Evolutionary conservation across 2,329 filamentous ascomycete genomes (phyloP), one percentile per base, ranked within the genome.

Genomic region (Chalaropsis ovoidea): DNA sequence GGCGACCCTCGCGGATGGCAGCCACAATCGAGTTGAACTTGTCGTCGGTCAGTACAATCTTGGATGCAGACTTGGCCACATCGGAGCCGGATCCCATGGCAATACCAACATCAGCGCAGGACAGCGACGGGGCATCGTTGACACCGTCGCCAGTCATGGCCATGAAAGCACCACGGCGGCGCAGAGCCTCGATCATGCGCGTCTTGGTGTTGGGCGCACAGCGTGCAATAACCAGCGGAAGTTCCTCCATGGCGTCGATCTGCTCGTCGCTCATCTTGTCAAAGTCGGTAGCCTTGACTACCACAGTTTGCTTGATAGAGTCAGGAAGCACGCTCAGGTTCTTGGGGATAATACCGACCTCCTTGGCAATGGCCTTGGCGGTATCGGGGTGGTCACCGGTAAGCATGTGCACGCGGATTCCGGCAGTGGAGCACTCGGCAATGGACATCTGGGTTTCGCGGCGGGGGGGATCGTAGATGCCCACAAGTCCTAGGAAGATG

Each of bases 91-190:
- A 86, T n/a, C 90, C 90, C 90, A 95, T 95, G 65, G 89, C 89
- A 69, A 94, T 95, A 69, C 89, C 90, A 5, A 95, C 89, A 72
- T 95, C 90, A 1, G 89, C 87, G 56, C 84, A 82, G 70, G 89
- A 89, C 42, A 95, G 80, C 3, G 88, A 90, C 0, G 90, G 90
- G 1, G 88, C 88, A 72, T 95, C 90, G 72, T 95, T 95, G 68
- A 94, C 90, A 60, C 90, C 90, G 70, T 95, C 90, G 67, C 90
- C 90, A 19, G 89, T 94, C 89, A 95, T 94, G 67, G 89, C 89
- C 74, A 87, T 89, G 74, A 88, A 93, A 22, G 82, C 82, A 24
- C 82, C 81, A 49, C 90, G 86, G 17, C 90, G 84, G 69, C 92
- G 88, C 17, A 95, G 82, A 5, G 90, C 90, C 70, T 92, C 89